Base-by-base conservation (phyloP, 352 stramenopile genomes). In the Aphanomyces invadans region DNA sequence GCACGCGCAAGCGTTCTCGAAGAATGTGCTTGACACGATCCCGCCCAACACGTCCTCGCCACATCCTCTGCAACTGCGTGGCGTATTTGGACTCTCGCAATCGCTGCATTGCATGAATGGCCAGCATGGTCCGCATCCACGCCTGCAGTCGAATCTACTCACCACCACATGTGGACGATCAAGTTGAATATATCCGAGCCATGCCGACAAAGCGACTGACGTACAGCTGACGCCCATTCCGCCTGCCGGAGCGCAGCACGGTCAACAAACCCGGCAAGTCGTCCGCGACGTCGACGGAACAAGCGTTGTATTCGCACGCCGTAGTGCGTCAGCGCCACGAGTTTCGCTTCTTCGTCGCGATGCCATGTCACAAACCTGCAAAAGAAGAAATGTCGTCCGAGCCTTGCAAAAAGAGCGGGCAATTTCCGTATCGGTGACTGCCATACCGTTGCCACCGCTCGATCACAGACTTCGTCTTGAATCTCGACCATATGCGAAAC, bases 271-370 rank as follows among this genome's bases (percentile, higher is more conserved):
- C 71, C 72, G 23, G 29, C 51, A 62, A 73, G 81, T 21, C 71
- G 66, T 17, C 73, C 62, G 45, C 77, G 78, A 23, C 76, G 78
- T 42, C 69, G 36, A 7, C 81, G 79, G 59, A 87, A 88, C 0
- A 77, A 70, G 3, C 76, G 74, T 21, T 90, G 81, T 52, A 90
- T 89, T 2, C 71, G 77, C 9, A 90, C 45, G 9, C 76, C 79
- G 25, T 72, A 80, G 1, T 79, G 78, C 53, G 73, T 65, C 19
- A 89, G 72, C 10, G 67, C 55, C 53, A 72, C 49, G 0, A 89
- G 64, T 4, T 73, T 73, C 28, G 48, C 68, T 28, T 74, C 68
- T 26, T 88, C 81, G 21, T 70, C 48, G 4, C 65, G 67, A 54
- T 86, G 75, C 77, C 78, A 89, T 11, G 12, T 29, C 25, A 46